A percentile compares a stretch with the other conserved stretches of the same genome.
These are phyloP conservation scores for Tricharina praecox DNA, from an alignment of 495 filamentous ascomycete species.

Conservation along the genomic window DNA sequence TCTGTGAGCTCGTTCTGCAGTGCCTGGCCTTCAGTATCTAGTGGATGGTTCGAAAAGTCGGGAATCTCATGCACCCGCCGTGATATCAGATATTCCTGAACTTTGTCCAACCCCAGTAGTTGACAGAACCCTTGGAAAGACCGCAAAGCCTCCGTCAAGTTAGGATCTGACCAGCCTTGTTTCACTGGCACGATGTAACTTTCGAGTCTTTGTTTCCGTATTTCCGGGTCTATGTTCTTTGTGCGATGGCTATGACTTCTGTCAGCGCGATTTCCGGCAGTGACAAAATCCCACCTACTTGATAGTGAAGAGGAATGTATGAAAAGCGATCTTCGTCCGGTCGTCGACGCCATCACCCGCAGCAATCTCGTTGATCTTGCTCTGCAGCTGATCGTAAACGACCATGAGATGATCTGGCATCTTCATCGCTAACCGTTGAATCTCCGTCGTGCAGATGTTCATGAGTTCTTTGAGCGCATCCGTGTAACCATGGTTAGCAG, in stretches of 20 bases:
- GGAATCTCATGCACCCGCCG: constrained; percentile 55
- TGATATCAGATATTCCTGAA: constrained; percentile 59
- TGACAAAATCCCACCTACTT: constrained; percentile 36
- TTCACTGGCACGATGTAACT: constrained; percentile 65
- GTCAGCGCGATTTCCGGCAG: constrained; percentile 3
- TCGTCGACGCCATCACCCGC: constrained; percentile 55
- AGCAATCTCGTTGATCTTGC: constrained; percentile 67
- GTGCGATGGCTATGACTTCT: constrained; percentile 53
- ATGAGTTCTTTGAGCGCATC: constrained; percentile 88
- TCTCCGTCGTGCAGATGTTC: constrained; percentile 59
- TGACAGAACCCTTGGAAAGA: constrained; percentile 65
- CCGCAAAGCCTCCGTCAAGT: constrained; percentile 49
- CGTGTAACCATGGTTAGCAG: constrained; percentile 52
- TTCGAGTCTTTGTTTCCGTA: constrained; percentile 46
- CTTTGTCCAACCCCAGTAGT: constrained; percentile 58
- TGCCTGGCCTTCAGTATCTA: constrained; percentile 63
- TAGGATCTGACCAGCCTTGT: constrained; percentile 58
- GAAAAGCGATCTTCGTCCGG: constrained; percentile 35
- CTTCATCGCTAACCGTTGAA: constrained; percentile 72
- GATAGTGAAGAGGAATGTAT: constrained; percentile 79
- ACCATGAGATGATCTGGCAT: constrained; percentile 78
- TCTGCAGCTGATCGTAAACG: constrained; percentile 74
- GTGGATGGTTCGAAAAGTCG: constrained; percentile 62
- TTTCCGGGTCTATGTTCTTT: constrained; percentile 47
- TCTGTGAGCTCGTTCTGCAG: constrained; percentile 60